phyloP scores from a whole-genome alignment of 169 alveolate genomes.

The Pseudocohnilembus persalinus region DNA sequence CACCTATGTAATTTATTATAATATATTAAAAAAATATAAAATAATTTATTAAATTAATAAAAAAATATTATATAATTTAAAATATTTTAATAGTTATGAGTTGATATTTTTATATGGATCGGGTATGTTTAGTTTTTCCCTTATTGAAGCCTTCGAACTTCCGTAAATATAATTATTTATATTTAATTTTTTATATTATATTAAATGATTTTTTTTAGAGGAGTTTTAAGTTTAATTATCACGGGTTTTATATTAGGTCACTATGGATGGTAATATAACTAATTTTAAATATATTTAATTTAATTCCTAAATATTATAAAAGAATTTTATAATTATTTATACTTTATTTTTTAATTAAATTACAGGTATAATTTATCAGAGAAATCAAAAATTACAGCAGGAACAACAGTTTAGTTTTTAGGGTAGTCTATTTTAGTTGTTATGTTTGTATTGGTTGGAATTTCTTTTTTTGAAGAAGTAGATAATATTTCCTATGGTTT shows the following conservation, averaged over 20 bases:
- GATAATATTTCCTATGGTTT: background rate
- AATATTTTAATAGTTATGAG: background rate
- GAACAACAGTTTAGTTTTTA: background rate
- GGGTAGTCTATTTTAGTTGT: background rate
- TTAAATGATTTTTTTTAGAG: background rate
- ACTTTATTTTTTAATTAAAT: too few relatives aligned
- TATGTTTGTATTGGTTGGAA: background rate
- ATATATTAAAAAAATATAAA: too few relatives aligned
- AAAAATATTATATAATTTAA: too few relatives aligned
- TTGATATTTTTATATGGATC: background rate
- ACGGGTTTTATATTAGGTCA: background rate
- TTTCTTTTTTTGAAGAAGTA: background rate
- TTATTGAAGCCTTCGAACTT: background rate
- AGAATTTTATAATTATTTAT: too few relatives aligned
- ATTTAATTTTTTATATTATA: too few relatives aligned
- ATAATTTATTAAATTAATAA: too few relatives aligned
- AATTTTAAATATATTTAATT: too few relatives aligned
- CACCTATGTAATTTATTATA: background rate
- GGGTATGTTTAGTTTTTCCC: background rate
- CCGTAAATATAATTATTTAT: background rate
- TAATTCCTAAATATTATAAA: too few relatives aligned
- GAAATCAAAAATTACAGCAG: background rate
- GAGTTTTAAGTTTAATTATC: background rate
- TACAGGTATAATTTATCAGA: background rate
- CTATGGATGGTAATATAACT: background rate